Evolutionary conservation across 176 grass and related monocot species (phyloP), one percentile per base, ranked within the genome.

Genomic region (Avena atlantica): DNA sequence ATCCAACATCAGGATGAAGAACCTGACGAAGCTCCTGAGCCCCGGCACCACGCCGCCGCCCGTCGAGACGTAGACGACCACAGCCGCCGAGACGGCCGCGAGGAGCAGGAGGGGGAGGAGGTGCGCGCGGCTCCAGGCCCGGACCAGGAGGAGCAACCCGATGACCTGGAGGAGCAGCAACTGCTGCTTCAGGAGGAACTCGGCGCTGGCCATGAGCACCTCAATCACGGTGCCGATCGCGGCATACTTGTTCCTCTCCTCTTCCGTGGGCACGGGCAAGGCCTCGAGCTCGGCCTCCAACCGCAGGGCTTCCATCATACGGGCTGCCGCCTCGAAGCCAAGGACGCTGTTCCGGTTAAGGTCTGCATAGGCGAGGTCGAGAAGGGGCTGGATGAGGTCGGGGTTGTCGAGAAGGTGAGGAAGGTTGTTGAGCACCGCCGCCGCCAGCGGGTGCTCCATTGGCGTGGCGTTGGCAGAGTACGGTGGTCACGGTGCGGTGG

Each of bases 71-170:
- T n/a, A 52, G 10, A 60, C 29, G 56, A 80, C 6, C 15, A 74
- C 58, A 5, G 81, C 52, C 3, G 79, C 70, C 13, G 53, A n/a
- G 64, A 19, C 86, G 53, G 9, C 52, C 8, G 63, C 52, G 87
- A 84, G 24, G 72, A 79, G 55, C 44, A 88, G 14, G 47, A 21
- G 1, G 81, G 42, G 87, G 74, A 78, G 20, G 51, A 83, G 73
- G 53, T 0, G 76, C 44, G 56, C 76, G 66, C 82, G 87, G 80
- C 6, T 56, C 11, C 17, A 1, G n/a, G 45, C 56, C 42, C 74
- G 55, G 66, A 20, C 6, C n/a, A 42, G 3, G 75, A 65, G 2
- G 75, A 89, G 75, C 66, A 63, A 13, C 29, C 0, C 9, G 81
- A 44, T 12, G 53, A 47, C 44, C n/a, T 50, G 6, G 65, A 44